A percentile compares a stretch with the other conserved stretches of the same genome.
Conservation (phyloP, 1,284 basidiomycete genomes). For the Cryptococcus wingfieldii region DNA sequence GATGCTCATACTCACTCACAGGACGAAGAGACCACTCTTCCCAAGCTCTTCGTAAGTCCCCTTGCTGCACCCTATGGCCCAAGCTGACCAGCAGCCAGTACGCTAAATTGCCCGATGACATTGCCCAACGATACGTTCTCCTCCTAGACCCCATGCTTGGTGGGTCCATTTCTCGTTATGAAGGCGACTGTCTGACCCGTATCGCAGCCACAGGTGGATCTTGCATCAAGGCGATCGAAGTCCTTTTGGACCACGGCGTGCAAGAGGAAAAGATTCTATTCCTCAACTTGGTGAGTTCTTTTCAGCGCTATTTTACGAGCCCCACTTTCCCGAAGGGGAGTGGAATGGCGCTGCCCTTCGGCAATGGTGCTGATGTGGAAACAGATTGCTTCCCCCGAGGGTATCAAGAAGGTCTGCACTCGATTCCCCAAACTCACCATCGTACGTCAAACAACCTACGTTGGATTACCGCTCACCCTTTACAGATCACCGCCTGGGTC, state of each 20-base stretch:
- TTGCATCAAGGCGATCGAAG: constrained; percentile 95
- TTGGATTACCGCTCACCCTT: neutral
- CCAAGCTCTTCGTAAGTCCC: constrained; percentile 67
- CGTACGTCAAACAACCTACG: constrained; percentile 52
- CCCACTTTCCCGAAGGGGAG: neutral
- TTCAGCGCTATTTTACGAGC: neutral
- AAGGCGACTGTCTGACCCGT: neutral
- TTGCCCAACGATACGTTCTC: constrained; percentile 83
- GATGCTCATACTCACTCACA: constrained; percentile 38
- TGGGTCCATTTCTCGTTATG: constrained; percentile 45
- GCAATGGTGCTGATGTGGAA: neutral
- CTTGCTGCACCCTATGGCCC: neutral
- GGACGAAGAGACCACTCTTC: constrained; percentile 86
- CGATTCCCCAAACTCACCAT: constrained; percentile 78
- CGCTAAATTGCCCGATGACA: constrained; percentile 85
- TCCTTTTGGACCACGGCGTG: constrained; percentile 84
- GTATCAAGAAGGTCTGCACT: constrained; percentile 73
- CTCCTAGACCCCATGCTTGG: constrained; percentile 97
- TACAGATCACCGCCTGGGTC: constrained; percentile 88
- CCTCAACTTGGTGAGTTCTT: constrained; percentile 73
- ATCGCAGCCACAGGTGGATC: constrained; percentile 86
- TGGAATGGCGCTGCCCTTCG: neutral
- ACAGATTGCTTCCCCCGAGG: constrained; percentile 87
- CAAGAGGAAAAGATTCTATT: constrained; percentile 81
- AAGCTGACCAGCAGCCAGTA: constrained; percentile 38